A percentile compares a stretch with the other conserved stretches of the same genome.
Conservation (phyloP, 2,329 filamentous ascomycete species). For the Neurospora sp. region DNA sequence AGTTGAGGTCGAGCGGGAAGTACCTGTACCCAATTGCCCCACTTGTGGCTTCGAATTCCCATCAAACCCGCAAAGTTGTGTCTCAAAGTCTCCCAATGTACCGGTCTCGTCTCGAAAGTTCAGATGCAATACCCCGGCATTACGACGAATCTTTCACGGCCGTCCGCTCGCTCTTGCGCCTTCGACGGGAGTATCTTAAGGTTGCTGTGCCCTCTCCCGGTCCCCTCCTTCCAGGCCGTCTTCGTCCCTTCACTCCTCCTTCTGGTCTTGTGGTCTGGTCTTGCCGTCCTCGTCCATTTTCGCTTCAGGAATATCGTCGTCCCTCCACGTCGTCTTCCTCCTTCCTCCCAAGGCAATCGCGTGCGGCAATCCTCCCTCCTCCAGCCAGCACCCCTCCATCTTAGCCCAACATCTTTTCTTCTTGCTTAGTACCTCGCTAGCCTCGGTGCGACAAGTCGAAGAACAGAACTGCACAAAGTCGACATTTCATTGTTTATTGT, state of each 20-base stretch:
- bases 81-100: background rate
- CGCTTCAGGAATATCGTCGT: background rate
- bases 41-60: conserved; percentile 1
- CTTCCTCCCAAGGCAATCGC: background rate
- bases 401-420: background rate
- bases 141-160: conserved; percentile 1
- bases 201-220: background rate
- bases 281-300: background rate
- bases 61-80: background rate
- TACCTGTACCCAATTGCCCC: background rate
- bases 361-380: background rate
- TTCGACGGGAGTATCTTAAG: background rate
- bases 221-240: background rate
- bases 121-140: conserved; percentile 1
- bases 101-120: background rate
- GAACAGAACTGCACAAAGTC: background rate
- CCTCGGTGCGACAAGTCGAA: background rate
- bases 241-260: background rate
- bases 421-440: background rate
- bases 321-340: background rate
- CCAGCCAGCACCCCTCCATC: background rate
- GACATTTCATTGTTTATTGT: background rate
- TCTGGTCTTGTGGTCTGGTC: background rate
- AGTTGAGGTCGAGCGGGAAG: background rate
- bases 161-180: background rate